phyloP scores from a whole-genome alignment of 192 early-diverging fungal species.

The Geosiphon pyriformis region DNA sequence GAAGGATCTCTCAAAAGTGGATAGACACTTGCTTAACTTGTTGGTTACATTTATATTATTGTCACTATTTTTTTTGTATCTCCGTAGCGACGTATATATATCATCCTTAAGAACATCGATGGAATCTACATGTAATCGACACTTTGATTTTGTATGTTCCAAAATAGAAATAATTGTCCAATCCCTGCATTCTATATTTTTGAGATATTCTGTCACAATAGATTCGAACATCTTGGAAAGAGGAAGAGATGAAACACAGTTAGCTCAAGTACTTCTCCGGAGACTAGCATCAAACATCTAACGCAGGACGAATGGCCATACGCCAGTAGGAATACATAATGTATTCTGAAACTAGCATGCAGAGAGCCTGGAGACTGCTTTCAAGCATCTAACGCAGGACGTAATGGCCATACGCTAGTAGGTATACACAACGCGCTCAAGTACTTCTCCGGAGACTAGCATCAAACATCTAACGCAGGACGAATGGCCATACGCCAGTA shows the following conservation, averaged over 20 bases:
- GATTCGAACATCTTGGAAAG: conserved; percentile 12
- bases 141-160: conserved; percentile 3
- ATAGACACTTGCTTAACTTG: background rate
- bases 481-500: conserved; percentile 25
- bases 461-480: conserved; percentile 25
- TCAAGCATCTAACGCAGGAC: too few relatives aligned
- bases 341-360: conserved; percentile 22
- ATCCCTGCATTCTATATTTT: background rate
- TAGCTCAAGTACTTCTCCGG: conserved; percentile 6
- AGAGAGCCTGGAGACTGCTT: too few relatives aligned
- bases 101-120: background rate
- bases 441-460: conserved; percentile 16
- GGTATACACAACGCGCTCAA: conserved; percentile 1
- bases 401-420: too few relatives aligned
- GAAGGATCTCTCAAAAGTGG: conserved; percentile 15
- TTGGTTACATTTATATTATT: conserved; percentile 11
- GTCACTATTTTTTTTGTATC: conserved; percentile 10
- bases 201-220: too few relatives aligned
- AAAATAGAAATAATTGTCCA: conserved; percentile 24
- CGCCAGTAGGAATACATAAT: conserved; percentile 23
- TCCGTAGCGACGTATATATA: conserved; percentile 5
- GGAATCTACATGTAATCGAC: conserved; percentile 9
- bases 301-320: conserved; percentile 25
- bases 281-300: conserved; percentile 9
- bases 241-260: conserved; percentile 6